Evolutionary conservation across 768 basidiomycete genomes (phyloP).

Genomic region (Neoboletus subvelutipes): DNA sequence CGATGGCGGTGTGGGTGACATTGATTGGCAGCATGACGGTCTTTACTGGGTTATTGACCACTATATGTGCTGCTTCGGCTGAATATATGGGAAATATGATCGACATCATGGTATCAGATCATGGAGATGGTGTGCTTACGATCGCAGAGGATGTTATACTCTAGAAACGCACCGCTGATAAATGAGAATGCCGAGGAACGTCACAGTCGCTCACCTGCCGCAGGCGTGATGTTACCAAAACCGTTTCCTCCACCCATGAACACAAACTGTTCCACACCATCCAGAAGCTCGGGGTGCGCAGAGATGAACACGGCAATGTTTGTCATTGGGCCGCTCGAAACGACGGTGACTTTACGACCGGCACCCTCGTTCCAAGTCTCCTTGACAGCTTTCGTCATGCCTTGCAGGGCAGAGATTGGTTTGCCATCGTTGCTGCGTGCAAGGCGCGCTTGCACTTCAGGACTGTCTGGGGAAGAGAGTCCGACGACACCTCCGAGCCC

Average conservation of each 20-base stretch:
- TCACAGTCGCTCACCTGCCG: conserved; percentile 49
- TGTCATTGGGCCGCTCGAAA: conserved; percentile 84
- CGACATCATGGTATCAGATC: not conserved
- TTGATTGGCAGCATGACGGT: conserved; percentile 82
- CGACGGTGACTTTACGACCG: conserved; percentile 62
- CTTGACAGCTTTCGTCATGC: conserved; percentile 58
- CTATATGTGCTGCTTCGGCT: conserved; percentile 85
- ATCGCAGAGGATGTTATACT: conserved; percentile 82
- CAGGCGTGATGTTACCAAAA: conserved; percentile 75
- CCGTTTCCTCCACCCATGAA: conserved; percentile 93
- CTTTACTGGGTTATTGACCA: conserved; percentile 68
- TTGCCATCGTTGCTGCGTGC: conserved; percentile 43
- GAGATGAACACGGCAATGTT: conserved; percentile 71
- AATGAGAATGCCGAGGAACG: not conserved
- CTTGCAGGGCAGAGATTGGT: conserved; percentile 59
- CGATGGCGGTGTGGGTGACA: conserved; percentile 84
- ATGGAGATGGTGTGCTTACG: conserved; percentile 48
- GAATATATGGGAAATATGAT: not conserved
- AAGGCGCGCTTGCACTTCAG: conserved; percentile 50
- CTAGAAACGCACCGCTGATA: conserved; percentile 35
- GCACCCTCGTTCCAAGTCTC: conserved; percentile 55
- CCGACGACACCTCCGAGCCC: conserved; percentile 86
- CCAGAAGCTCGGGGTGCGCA: conserved; percentile 53
- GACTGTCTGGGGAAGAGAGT: conserved; percentile 50
- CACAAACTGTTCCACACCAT: conserved; percentile 49